Evolutionary conservation across 192 early-diverging fungal species (phyloP).

Genomic region (Backusella westeae): DNA sequence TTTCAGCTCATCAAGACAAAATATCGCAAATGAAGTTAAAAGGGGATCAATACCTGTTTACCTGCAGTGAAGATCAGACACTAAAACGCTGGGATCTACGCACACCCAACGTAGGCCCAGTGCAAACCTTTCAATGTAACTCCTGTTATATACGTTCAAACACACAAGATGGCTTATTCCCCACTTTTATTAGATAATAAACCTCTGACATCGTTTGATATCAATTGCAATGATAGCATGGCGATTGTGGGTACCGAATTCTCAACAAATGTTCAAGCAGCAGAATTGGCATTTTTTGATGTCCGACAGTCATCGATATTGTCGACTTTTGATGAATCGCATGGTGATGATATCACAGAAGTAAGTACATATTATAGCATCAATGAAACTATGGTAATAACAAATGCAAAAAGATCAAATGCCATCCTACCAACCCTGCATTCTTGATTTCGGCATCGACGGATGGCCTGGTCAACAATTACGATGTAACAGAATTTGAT

Average conservation of each 20-base stretch:
- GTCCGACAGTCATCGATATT: constrained; percentile 28
- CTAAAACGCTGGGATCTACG: constrained; percentile 72
- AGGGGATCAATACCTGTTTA: constrained; percentile 54
- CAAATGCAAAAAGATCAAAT: constrained; percentile 45
- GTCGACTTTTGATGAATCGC: constrained; percentile 58
- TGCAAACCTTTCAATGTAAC: constrained; percentile 59
- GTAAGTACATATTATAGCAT: background rate
- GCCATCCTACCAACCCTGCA: constrained; percentile 49
- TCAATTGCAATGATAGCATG: constrained; percentile 48
- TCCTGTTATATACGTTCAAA: constrained; percentile 19
- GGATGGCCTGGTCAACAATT: constrained; percentile 78
- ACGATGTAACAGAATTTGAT: constrained; percentile 64
- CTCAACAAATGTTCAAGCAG: constrained; percentile 28
- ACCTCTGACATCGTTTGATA: constrained; percentile 50
- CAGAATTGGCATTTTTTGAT: constrained; percentile 53
- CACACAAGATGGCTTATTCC: background rate
- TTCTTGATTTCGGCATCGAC: constrained; percentile 70
- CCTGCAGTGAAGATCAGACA: constrained; percentile 61
- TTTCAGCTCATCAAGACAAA: constrained; percentile 56
- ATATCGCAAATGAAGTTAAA: constrained; percentile 63
- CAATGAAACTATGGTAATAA: background rate
- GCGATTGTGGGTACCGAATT: constrained; percentile 56
- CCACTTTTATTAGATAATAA: constrained; percentile 15
- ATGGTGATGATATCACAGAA: constrained; percentile 77
- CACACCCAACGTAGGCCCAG: constrained; percentile 36